Evolutionary conservation across 352 stramenopile species (phyloP).

Genomic region (Pythium phragmitis): DNA sequence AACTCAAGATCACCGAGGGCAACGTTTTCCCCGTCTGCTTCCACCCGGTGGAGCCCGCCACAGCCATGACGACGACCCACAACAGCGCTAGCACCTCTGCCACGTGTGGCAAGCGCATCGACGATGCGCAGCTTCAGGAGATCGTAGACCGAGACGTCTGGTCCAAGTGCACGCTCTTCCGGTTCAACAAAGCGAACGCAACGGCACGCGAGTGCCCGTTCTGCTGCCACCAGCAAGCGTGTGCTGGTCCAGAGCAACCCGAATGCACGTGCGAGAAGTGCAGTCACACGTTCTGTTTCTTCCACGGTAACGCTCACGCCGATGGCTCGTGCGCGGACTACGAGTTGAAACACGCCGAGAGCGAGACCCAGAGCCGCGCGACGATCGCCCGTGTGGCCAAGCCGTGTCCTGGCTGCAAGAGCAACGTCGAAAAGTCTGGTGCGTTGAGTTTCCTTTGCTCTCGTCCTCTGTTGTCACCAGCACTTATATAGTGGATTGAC

Average conservation of each 20-base stretch:
- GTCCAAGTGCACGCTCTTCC: constrained; percentile 12
- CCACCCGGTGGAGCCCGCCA: constrained; percentile 1
- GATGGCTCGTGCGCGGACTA: constrained; percentile 17
- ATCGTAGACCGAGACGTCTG: constrained; percentile 6
- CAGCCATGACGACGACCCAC: neutral
- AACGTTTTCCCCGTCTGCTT: constrained; percentile 79
- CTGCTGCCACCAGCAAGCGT: constrained; percentile 13
- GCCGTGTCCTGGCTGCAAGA: too few relatives aligned
- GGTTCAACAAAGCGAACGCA: constrained; percentile 14
- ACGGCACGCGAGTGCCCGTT: constrained; percentile 19
- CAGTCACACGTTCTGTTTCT: constrained; percentile 13
- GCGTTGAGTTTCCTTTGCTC: too few relatives aligned
- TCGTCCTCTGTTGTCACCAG: too few relatives aligned
- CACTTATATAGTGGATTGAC: too few relatives aligned
- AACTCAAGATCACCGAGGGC: constrained; percentile 68
- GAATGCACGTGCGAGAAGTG: constrained; percentile 7
- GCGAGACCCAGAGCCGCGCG: too few relatives aligned
- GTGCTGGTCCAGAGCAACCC: neutral
- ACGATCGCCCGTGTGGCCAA: too few relatives aligned
- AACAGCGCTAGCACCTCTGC: neutral
- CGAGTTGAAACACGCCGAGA: constrained; percentile 1
- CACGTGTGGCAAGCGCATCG: constrained; percentile 8
- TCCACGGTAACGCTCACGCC: constrained; percentile 4
- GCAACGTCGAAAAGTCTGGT: too few relatives aligned
- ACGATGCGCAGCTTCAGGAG: constrained; percentile 1